Conservation (phyloP, 805 yeast genomes). For the Yamadazyma philogaea region DNA sequence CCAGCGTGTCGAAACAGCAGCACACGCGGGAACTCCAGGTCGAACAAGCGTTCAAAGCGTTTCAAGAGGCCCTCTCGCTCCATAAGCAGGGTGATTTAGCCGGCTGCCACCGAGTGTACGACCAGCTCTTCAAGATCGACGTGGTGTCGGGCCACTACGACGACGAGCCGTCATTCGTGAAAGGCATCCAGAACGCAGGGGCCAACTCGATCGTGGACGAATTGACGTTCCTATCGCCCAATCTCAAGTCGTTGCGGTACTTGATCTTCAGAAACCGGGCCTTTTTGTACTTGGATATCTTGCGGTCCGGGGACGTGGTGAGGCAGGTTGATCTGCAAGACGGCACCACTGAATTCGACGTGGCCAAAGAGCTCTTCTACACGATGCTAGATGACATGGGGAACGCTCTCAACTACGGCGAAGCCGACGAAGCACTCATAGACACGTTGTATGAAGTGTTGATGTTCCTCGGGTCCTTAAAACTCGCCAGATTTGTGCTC, state of each 20-base stretch:
- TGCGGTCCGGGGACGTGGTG: constrained; percentile 12
- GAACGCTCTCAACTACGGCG: constrained; percentile 62
- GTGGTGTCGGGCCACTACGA: constrained; percentile 50
- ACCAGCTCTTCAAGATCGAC: constrained; percentile 62
- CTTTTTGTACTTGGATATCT: constrained; percentile 52
- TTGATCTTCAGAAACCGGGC: constrained; percentile 82
- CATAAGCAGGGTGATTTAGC: constrained; percentile 52
- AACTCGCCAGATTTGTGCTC: constrained; percentile 52
- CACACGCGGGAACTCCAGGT: constrained; percentile 88
- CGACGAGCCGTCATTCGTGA: constrained; percentile 36
- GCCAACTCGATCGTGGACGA: constrained; percentile 35
- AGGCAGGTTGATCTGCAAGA: constrained; percentile 16
- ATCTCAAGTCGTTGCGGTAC: constrained; percentile 70
- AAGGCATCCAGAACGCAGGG: constrained; percentile 40
- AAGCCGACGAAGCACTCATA: constrained; percentile 59
- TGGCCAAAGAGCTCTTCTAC: constrained; percentile 27
- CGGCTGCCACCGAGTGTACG: constrained; percentile 55
- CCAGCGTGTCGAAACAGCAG: constrained; percentile 65
- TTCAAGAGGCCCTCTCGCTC: constrained; percentile 62
- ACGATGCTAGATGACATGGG: constrained; percentile 60
- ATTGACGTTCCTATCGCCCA: constrained; percentile 54
- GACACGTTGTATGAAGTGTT: constrained; percentile 51
- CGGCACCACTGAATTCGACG: constrained; percentile 2
- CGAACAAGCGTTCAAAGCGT: constrained; percentile 78
- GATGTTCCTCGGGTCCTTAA: constrained; percentile 43